phyloP scores from a whole-genome alignment of 441 rosid genomes.

The Adansonia rubrostipa region DNA sequence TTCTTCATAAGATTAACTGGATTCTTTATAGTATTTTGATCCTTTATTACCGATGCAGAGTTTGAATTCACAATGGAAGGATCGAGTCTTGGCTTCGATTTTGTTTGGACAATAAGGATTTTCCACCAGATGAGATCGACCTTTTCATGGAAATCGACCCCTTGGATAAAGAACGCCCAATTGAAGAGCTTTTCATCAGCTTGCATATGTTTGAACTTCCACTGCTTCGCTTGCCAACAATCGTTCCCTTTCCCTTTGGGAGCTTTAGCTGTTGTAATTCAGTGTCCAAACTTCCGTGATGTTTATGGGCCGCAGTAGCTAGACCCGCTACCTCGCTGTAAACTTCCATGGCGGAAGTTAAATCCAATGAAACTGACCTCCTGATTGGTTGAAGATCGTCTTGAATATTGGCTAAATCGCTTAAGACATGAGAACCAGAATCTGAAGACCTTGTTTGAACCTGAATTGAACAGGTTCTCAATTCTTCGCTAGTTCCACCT shows the following conservation, averaged over 20 bases:
- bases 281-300: constrained; percentile 18
- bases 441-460: neutral
- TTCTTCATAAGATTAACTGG: neutral
- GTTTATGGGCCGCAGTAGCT: constrained; percentile 13
- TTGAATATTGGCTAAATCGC: constrained; percentile 28
- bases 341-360: constrained; percentile 43
- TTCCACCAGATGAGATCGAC: constrained; percentile 44
- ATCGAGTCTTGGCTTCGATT: constrained; percentile 37
- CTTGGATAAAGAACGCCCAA: constrained; percentile 39
- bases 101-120: constrained; percentile 31
- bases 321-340: constrained; percentile 23
- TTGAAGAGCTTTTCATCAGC: constrained; percentile 40
- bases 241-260: constrained; percentile 21
- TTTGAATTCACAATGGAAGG: constrained; percentile 36
- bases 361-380: constrained; percentile 62
- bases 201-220: constrained; percentile 33
- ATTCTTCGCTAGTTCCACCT: constrained; percentile 34
- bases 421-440: constrained; percentile 17
- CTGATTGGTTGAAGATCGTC: constrained; percentile 37
- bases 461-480: constrained; percentile 16
- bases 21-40: neutral
- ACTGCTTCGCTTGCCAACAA: constrained; percentile 24
- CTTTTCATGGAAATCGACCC: constrained; percentile 49
- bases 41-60: neutral
- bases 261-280: constrained; percentile 20